Evolutionary conservation across 352 stramenopile species (phyloP).

Genomic region (Globisporangium paddicum): DNA sequence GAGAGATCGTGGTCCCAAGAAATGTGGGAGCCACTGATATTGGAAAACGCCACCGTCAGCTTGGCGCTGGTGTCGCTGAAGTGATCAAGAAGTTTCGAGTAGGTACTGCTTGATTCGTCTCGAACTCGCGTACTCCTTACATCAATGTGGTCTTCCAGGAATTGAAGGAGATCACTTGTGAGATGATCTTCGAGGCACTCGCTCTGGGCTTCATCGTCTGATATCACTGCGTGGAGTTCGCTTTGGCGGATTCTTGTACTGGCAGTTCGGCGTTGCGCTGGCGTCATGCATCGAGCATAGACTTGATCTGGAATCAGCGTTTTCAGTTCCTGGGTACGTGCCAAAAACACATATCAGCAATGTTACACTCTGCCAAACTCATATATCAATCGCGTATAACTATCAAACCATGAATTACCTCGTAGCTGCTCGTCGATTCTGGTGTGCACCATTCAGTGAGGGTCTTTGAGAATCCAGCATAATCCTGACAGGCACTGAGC

Average conservation of each 20-base stretch:
- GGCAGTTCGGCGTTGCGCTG: neutral
- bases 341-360: neutral
- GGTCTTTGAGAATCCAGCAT: neutral
- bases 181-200: slow-evolving; percentile 1
- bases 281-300: neutral
- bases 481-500: neutral
- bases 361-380: neutral
- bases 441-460: neutral
- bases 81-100: neutral
- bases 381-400: neutral
- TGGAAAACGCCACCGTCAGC: slow-evolving; percentile 11
- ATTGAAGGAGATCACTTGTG: slow-evolving; percentile 12
- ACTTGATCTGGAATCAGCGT: neutral
- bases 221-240: neutral
- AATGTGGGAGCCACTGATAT: slow-evolving; percentile 19
- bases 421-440: neutral
- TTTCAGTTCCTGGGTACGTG: neutral
- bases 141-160: slow-evolving; percentile 10
- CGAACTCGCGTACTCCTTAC: neutral
- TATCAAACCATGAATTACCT: slow-evolving; percentile 2
- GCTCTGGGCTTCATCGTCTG: neutral
- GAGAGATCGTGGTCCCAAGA: slow-evolving; percentile 17
- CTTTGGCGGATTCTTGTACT: neutral
- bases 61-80: neutral
- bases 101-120: neutral